Conservation (phyloP, 2,329 filamentous ascomycete species). For the Monilinia aucupariae region DNA sequence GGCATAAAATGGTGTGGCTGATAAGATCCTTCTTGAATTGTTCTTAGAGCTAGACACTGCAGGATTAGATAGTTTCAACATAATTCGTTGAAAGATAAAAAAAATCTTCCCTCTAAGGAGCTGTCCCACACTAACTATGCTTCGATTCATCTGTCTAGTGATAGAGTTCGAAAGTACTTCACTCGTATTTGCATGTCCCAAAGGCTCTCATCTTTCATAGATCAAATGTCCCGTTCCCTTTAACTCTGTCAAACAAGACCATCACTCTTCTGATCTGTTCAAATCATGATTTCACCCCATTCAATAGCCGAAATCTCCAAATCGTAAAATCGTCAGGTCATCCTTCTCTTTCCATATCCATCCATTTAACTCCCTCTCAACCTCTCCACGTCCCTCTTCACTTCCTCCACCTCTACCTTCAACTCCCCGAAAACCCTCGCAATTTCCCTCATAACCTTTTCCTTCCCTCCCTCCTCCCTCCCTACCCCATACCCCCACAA, state of each 20-base stretch:
- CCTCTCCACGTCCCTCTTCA: slow-evolving; percentile 33
- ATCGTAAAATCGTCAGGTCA: neutral
- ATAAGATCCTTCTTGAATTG: neutral
- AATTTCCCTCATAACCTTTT: slow-evolving; percentile 35
- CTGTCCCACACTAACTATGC: no score
- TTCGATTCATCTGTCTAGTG: neutral
- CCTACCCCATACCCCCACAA: slow-evolving; percentile 35
- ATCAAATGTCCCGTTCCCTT: neutral
- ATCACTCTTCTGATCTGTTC: neutral
- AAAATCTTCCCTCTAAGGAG: neutral
- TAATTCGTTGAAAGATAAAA: neutral
- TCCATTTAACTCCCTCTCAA: slow-evolving; percentile 23
- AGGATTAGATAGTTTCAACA: neutral
- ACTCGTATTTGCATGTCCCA: neutral
- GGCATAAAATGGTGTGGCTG: neutral
- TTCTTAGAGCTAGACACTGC: neutral
- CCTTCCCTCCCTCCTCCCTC: slow-evolving; percentile 27
- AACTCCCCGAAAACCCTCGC: slow-evolving; percentile 34
- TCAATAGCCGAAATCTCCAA: neutral
- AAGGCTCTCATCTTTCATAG: neutral
- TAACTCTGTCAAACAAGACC: neutral
- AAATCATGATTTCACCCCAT: neutral
- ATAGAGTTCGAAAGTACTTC: neutral
- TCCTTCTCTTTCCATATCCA: neutral
- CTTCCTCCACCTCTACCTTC: slow-evolving; percentile 30